A percentile compares a stretch with the other conserved stretches of the same genome.
phyloP scores from a whole-genome alignment of 495 filamentous ascomycete genomes.

The Hypoxylon cercidicola region DNA sequence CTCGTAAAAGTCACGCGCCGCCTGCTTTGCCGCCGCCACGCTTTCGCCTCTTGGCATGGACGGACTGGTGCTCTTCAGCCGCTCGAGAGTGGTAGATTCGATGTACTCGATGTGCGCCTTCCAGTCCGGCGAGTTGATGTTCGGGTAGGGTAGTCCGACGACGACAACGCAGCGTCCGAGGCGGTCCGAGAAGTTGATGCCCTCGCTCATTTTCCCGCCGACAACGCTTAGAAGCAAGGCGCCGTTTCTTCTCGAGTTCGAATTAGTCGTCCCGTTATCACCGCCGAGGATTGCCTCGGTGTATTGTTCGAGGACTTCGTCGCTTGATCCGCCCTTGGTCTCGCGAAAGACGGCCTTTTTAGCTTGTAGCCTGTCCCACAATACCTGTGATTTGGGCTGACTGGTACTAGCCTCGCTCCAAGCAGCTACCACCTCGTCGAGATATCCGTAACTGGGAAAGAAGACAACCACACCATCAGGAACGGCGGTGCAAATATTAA shows the following conservation, averaged over 20 bases:
- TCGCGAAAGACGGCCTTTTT: slow-evolving; percentile 77
- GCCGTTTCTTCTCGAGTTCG: slow-evolving; percentile 60
- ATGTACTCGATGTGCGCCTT: slow-evolving; percentile 89
- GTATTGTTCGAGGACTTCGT: slow-evolving; percentile 78
- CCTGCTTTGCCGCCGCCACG: slow-evolving; percentile 65
- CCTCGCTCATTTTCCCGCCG: slow-evolving; percentile 93
- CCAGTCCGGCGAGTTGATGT: slow-evolving; percentile 90
- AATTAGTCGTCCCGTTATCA: neutral
- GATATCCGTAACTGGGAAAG: slow-evolving; percentile 93
- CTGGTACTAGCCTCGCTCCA: slow-evolving; percentile 65
- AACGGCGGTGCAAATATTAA: slow-evolving; percentile 75
- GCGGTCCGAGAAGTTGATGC: slow-evolving; percentile 96
- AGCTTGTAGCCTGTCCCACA: slow-evolving; percentile 65
- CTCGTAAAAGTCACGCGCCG: slow-evolving; percentile 86
- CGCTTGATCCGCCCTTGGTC: slow-evolving; percentile 66
- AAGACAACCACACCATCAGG: slow-evolving; percentile 96
- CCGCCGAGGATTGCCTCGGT: slow-evolving; percentile 68
- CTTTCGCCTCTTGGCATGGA: slow-evolving; percentile 66
- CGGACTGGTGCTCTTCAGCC: slow-evolving; percentile 49
- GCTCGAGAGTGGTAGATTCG: slow-evolving; percentile 70
- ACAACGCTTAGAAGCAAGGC: slow-evolving; percentile 93
- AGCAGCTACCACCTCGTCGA: slow-evolving; percentile 73
- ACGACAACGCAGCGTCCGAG: slow-evolving; percentile 90
- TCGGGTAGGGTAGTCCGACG: slow-evolving; percentile 92
- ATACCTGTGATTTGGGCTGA: slow-evolving; percentile 46